Conservation (phyloP, 1,139 yeast genomes). For the Suhomyces yuchorum region DNA sequence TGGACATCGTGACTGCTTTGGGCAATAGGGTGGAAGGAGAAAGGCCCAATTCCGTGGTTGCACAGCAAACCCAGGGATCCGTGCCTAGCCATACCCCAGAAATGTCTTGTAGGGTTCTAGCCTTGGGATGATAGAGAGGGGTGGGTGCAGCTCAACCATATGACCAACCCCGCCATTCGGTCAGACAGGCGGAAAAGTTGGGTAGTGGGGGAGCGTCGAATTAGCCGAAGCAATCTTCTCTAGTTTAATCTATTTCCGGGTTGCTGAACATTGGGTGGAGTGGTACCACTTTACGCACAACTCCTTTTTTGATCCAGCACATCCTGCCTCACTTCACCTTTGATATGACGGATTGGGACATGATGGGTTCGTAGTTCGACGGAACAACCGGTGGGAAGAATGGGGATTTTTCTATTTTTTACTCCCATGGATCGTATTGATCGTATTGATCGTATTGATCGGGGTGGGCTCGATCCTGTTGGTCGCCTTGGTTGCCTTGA, state of each 20-base stretch:
- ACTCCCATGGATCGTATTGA: neutral
- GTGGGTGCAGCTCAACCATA: too few relatives aligned
- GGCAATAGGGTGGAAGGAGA: neutral
- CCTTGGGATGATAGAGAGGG: neutral
- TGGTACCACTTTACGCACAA: neutral
- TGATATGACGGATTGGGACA: neutral
- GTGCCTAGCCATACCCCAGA: neutral
- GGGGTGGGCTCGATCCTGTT: neutral
- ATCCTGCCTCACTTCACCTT: neutral
- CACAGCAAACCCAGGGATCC: neutral
- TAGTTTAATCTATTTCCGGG: neutral
- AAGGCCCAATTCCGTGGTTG: neutral
- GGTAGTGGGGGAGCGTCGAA: neutral
- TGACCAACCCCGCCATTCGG: neutral
- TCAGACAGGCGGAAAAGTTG: neutral
- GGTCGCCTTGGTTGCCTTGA: neutral
- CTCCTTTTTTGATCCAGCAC: neutral
- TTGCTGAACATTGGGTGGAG: neutral
- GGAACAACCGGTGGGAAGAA: neutral
- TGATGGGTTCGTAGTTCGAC: neutral
- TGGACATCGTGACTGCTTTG: neutral
- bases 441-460: neutral
- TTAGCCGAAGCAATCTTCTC: conserved; percentile 3
- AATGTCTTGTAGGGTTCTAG: neutral
- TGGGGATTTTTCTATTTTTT: neutral